phyloP scores from a whole-genome alignment of 1,139 yeast genomes.

The Yarrowia galli region DNA sequence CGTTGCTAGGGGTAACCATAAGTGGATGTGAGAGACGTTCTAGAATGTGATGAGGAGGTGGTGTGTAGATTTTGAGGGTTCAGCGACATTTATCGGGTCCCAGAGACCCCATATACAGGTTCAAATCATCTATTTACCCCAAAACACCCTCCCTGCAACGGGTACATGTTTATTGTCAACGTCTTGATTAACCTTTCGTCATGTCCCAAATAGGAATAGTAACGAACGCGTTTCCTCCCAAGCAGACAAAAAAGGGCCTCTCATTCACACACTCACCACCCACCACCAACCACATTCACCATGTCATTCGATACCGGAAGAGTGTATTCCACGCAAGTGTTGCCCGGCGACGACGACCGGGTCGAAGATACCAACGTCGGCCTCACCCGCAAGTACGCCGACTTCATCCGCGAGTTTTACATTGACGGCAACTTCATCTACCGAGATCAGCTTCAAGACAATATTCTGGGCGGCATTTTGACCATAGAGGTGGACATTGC shows the following conservation, averaged over 20 bases:
- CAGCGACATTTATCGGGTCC: too few species aligned
- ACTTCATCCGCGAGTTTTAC: constrained; percentile 85
- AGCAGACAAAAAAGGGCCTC: background rate
- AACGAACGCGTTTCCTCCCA: constrained; percentile 15
- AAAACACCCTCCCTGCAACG: too few species aligned
- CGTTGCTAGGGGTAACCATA: constrained; percentile 14
- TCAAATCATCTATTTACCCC: too few species aligned
- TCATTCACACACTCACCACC: background rate
- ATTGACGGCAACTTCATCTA: constrained; percentile 83
- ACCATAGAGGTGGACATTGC: constrained; percentile 79
- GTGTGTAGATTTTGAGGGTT: too few species aligned
- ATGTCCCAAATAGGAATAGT: constrained; percentile 26
- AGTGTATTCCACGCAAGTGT: constrained; percentile 81
- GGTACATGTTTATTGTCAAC: too few species aligned
- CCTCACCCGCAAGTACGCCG: constrained; percentile 77
- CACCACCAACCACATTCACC: constrained; percentile 13
- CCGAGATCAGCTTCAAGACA: constrained; percentile 90
- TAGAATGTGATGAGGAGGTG: background rate
- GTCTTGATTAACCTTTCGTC: background rate
- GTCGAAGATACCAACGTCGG: constrained; percentile 75
- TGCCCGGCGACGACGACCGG: constrained; percentile 76
- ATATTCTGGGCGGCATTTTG: constrained; percentile 78
- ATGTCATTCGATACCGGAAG: constrained; percentile 79
- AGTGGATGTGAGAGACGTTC: too few species aligned
- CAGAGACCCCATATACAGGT: too few species aligned